A percentile compares a stretch with the other conserved stretches of the same genome.
These are phyloP conservation scores for Heliocybe sulcata DNA, from an alignment of 1,284 basidiomycete species.

Conservation along the genomic window DNA sequence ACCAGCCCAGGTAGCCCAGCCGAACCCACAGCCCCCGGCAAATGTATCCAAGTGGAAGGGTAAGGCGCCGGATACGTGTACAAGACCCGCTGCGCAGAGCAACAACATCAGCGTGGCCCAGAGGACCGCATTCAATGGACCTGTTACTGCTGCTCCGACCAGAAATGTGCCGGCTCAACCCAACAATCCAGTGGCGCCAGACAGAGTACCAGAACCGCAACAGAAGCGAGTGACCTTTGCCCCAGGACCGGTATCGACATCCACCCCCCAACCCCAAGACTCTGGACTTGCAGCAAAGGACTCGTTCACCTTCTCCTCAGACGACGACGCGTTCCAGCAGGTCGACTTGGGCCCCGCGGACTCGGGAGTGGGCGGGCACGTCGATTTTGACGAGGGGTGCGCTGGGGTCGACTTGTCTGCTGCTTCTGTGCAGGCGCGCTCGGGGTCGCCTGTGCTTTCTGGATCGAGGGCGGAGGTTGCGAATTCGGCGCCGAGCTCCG, in stretches of 20 bases:
- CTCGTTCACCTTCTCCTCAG: slow-evolving; percentile 46
- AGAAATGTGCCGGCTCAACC: background rate
- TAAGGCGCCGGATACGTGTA: background rate
- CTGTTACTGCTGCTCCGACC: no score
- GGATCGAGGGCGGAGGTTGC: no score
- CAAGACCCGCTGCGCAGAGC: background rate
- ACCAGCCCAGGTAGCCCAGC: background rate
- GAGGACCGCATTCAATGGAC: background rate
- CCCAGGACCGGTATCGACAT: background rate
- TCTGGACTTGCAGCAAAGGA: slow-evolving; percentile 25
- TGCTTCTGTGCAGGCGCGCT: no score
- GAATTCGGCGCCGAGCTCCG: no score
- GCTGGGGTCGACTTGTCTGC: slow-evolving; percentile 8
- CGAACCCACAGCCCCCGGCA: background rate
- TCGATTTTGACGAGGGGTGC: slow-evolving; percentile 40
- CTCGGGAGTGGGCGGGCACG: slow-evolving; percentile 25
- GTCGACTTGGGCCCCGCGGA: slow-evolving; percentile 52
- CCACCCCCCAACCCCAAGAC: background rate
- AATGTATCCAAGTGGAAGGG: background rate
- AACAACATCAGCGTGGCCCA: background rate
- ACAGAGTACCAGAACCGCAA: background rate
- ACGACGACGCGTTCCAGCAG: slow-evolving; percentile 55
- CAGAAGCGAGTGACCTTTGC: background rate
- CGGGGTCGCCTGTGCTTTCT: no score
- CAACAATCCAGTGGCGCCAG: background rate